These are phyloP conservation scores for Singerocomus inundabilis DNA, from an alignment of 1,284 basidiomycete species.

Conservation along the genomic window DNA sequence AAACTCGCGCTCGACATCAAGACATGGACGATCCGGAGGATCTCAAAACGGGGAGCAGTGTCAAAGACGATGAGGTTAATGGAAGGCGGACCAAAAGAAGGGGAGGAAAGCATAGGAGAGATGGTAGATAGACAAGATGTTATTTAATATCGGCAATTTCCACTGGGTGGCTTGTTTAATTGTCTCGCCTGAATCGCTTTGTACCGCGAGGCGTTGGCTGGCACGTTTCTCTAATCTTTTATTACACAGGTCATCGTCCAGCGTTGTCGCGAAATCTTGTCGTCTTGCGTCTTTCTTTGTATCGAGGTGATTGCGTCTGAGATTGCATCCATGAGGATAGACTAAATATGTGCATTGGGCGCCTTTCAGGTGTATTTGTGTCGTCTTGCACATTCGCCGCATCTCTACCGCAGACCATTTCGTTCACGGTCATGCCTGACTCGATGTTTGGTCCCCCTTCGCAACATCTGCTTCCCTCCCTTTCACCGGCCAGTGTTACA, in stretches of 20 bases:
- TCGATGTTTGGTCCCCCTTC: constrained; percentile 31
- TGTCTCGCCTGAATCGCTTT: neutral
- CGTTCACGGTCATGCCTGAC: constrained; percentile 20
- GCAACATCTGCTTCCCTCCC: constrained; percentile 23
- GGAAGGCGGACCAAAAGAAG: neutral
- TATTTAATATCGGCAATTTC: constrained; percentile 13
- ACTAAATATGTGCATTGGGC: constrained; percentile 19
- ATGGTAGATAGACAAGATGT: neutral
- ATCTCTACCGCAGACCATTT: constrained; percentile 15
- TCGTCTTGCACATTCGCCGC: constrained; percentile 4
- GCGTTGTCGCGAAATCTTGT: neutral
- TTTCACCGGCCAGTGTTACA: neutral
- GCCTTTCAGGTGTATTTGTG: constrained; percentile 9
- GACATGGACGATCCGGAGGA: constrained; percentile 3
- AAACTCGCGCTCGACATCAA: constrained; percentile 22
- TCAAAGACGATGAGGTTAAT: constrained; percentile 1
- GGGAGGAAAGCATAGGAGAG: neutral
- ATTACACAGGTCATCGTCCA: neutral
- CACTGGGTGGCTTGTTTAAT: neutral
- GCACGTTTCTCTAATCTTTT: constrained; percentile 1
- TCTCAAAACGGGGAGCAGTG: constrained; percentile 6
- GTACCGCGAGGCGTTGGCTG: neutral
- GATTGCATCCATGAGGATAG: neutral
- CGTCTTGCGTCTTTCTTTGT: neutral
- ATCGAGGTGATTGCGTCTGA: constrained; percentile 19